Evolutionary conservation across 306 rosid species (phyloP).

Genomic region (Dalbergia cochinchinensis): DNA sequence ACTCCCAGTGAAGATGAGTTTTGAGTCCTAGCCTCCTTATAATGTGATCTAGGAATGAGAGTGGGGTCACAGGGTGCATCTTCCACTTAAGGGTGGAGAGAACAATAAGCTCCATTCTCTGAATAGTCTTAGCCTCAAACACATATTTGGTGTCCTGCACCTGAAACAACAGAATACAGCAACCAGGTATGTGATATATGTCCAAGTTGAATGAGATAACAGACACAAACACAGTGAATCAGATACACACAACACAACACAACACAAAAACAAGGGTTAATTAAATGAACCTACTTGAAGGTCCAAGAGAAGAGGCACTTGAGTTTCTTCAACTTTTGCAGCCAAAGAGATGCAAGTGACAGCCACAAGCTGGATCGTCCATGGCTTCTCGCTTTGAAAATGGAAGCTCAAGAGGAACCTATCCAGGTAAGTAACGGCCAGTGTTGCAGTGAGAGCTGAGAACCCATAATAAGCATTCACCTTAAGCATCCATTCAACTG

Average conservation of each 20-base stretch:
- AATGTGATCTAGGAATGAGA: conserved; percentile 84
- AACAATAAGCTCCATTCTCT: conserved; percentile 92
- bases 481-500: conserved; percentile 83
- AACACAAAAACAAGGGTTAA: neutral
- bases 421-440: conserved; percentile 82
- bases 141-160: conserved; percentile 67
- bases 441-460: conserved; percentile 79
- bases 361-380: conserved; percentile 90
- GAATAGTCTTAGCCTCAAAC: conserved; percentile 86
- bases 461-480: conserved; percentile 78
- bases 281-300: conserved; percentile 71
- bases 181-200: neutral
- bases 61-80: conserved; percentile 96
- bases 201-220: neutral
- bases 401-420: conserved; percentile 68
- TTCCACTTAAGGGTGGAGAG: conserved; percentile 84
- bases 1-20: conserved; percentile 72
- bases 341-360: conserved; percentile 94
- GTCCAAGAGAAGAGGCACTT: conserved; percentile 90
- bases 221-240: no score
- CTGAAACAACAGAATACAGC: conserved; percentile 49
- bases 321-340: conserved; percentile 95
- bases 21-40: conserved; percentile 81
- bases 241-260: no score
- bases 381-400: conserved; percentile 83